Evolutionary conservation across 2,329 filamentous ascomycete genomes (phyloP).

Genomic region (Exophiala aquamarina): DNA sequence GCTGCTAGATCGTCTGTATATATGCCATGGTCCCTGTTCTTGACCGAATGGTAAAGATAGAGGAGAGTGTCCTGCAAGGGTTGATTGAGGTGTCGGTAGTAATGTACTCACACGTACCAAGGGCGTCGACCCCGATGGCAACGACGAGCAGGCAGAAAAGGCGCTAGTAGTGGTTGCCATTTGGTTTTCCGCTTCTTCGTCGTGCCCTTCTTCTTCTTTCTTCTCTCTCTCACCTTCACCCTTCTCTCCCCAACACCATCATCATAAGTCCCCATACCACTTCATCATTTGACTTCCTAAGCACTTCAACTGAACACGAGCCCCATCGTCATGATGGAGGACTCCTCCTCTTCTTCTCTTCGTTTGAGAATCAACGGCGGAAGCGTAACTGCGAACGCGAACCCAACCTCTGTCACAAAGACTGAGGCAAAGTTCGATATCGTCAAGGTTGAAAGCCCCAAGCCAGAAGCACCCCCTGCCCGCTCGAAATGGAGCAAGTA

Average conservation of each 20-base stretch:
- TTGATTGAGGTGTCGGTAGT: no score
- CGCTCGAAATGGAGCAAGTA: not conserved
- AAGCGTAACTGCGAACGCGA: not conserved
- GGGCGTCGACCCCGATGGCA: conserved; percentile 2
- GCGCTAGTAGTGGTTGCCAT: conserved; percentile 3
- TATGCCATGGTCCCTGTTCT: no score
- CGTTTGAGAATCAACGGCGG: no score
- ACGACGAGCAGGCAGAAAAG: conserved; percentile 1
- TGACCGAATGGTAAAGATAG: no score
- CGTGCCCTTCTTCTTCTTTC: conserved; percentile 8
- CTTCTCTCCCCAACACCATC: conserved; percentile 1
- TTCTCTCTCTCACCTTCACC: conserved; percentile 12
- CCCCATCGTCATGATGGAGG: no score
- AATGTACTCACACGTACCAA: no score
- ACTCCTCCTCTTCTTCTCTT: no score
- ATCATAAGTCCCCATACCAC: no score
- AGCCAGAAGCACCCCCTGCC: not conserved
- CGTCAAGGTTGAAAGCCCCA: not conserved
- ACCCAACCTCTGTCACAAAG: not conserved
- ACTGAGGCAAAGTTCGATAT: not conserved
- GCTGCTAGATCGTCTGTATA: no score
- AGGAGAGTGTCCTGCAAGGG: no score
- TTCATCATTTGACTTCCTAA: no score
- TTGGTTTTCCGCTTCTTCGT: not conserved
- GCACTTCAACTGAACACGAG: no score